These are phyloP conservation scores for Botryotinia globosa DNA, from an alignment of 2,329 filamentous ascomycete genomes.

Conservation along the genomic window DNA sequence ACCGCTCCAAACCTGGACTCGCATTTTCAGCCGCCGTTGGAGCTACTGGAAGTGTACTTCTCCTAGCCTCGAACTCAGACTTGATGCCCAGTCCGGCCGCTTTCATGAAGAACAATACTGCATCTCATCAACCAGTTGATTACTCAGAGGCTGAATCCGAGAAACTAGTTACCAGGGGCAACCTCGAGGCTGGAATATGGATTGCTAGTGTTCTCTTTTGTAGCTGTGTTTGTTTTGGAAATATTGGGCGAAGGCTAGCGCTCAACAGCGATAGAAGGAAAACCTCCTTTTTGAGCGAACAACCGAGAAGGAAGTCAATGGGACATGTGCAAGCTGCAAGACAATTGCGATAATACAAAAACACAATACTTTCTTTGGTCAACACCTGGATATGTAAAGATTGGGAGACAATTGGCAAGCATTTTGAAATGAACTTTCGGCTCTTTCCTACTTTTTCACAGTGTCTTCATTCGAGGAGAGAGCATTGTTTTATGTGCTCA, in stretches of 20 bases:
- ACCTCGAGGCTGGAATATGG: constrained; percentile 76
- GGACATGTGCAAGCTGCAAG: constrained; percentile 17
- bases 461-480: neutral
- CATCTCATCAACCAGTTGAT: constrained; percentile 21
- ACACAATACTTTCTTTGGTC: neutral
- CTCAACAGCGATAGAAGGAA: constrained; percentile 25
- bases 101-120: constrained; percentile 24
- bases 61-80: constrained; percentile 73
- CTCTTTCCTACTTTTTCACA: neutral
- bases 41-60: constrained; percentile 66
- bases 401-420: neutral
- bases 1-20: constrained; percentile 83
- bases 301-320: constrained; percentile 14
- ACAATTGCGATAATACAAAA: neutral
- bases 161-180: constrained; percentile 59
- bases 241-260: constrained; percentile 79
- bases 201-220: constrained; percentile 92
- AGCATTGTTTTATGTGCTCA: neutral
- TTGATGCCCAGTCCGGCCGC: constrained; percentile 67
- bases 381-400: constrained; percentile 2
- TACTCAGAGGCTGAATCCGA: constrained; percentile 39
- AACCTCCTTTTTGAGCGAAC: neutral
- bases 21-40: constrained; percentile 74
- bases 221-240: constrained; percentile 92
- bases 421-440: neutral